Evolutionary conservation across 306 rosid genomes (phyloP), one percentile per base, ranked within the genome.

Genomic region (Coriaria nepalensis): DNA sequence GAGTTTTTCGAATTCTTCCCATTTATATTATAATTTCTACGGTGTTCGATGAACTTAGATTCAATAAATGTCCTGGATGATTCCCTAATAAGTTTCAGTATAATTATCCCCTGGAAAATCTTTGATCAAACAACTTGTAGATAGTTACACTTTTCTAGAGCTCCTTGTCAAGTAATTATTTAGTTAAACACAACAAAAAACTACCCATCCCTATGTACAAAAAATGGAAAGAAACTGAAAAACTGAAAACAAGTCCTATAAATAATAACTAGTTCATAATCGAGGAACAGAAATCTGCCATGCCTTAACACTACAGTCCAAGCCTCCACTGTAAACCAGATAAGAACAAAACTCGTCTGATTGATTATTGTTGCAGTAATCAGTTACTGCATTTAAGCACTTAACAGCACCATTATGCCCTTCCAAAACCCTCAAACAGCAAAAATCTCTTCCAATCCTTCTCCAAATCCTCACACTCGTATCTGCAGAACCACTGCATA

Each of bases 401-500:
- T 90, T 90, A 37, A 90, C 72, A 0, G 95, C 87, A 5, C 82
- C 82, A 10, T 8, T 67, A 53, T 90, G 97, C 44, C 95, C 95
- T 78, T 77, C 84, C 55, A 90, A 59, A 45, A 81, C 78, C 5
- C 64, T 82, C 58, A 90, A 61, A 52, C 97, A 90, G 0, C 45
- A 61, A 50, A 78, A 84, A 10, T 61, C 75, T 58, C 43, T 71
- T 6, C 61, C 33, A 8, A 54, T n/a, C 4, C 79, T 78, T 61
- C 78, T 84, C 97, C 97, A 90, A 49, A 90, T 70, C 14, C 97
- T 69, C 4, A 84, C 47, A 0, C 77, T 81, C 61, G 68, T 77
- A 50, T 90, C 97, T 10, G 88, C 93, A 0, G 97, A 88, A 42
- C 97, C 97, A 64, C 97, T 90, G 6, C 77, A 84, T 9, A 90